phyloP scores from a whole-genome alignment of 345 rosid species.

The Eucalyptus lansdowneana region DNA sequence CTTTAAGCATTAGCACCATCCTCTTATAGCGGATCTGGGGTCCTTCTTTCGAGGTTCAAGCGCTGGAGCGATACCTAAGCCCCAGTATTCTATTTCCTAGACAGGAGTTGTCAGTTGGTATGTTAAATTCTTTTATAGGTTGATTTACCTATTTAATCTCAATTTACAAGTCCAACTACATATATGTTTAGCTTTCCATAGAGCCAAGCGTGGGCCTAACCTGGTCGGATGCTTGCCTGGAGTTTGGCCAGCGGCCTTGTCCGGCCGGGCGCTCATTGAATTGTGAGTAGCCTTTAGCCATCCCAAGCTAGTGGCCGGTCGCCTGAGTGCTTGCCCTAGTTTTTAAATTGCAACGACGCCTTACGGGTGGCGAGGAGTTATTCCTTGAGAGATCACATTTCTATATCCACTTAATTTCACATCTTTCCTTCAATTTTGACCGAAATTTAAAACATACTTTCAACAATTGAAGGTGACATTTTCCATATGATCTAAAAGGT shows the following conservation, averaged over 20 bases:
- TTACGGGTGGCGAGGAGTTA: background rate
- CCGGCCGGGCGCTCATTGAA: background rate
- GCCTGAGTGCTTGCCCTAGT: background rate
- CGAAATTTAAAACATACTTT: too few relatives aligned
- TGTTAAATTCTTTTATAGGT: background rate
- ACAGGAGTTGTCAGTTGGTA: background rate
- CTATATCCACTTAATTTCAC: background rate
- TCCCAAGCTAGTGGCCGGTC: background rate
- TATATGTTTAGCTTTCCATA: background rate
- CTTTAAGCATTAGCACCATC: background rate
- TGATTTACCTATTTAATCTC: background rate
- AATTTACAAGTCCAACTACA: background rate
- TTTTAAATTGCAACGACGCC: background rate
- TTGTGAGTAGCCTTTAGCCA: background rate
- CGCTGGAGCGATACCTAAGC: background rate
- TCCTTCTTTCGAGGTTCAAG: background rate
- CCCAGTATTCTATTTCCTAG: background rate
- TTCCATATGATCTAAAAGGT: background rate
- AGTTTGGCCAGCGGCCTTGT: background rate
- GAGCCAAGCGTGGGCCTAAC: background rate
- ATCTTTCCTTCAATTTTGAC: too few relatives aligned
- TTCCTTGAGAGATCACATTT: background rate
- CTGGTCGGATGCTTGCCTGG: background rate
- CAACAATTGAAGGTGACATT: background rate
- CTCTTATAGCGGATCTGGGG: background rate